A percentile compares a stretch with the other conserved stretches of the same genome.
Evolutionary conservation across 2,329 filamentous ascomycete species (phyloP).

Genomic region (Hypocrella siamensis): DNA sequence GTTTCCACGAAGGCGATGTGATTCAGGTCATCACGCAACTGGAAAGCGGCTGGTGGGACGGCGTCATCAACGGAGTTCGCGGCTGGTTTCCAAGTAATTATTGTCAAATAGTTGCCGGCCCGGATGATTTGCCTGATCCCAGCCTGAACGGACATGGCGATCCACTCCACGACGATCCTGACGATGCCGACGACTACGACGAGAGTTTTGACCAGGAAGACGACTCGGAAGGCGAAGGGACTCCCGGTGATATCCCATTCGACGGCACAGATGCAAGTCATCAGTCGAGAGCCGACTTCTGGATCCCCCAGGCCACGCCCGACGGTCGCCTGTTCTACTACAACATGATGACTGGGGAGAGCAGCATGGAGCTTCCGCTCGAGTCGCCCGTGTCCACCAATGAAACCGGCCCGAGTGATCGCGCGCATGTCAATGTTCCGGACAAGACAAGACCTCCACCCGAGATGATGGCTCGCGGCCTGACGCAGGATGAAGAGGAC

Average conservation of each 20-base stretch:
- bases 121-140: slow-evolving; percentile 54
- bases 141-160: slow-evolving; percentile 38
- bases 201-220: slow-evolving; percentile 52
- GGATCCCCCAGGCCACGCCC: slow-evolving; percentile 93
- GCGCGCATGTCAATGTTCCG: slow-evolving; percentile 75
- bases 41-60: slow-evolving; percentile 99
- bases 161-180: slow-evolving; percentile 45
- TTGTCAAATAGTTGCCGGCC: slow-evolving; percentile 68
- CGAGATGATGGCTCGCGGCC: slow-evolving; percentile 78
- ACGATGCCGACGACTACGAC: slow-evolving; percentile 50
- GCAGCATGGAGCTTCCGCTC: slow-evolving; percentile 83
- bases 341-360: slow-evolving; percentile 92
- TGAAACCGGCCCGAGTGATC: slow-evolving; percentile 76
- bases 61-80: slow-evolving; percentile 87
- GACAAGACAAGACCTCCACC: slow-evolving; percentile 80
- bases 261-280: slow-evolving; percentile 47
- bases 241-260: slow-evolving; percentile 43
- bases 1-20: slow-evolving; percentile 90
- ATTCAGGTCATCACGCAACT: slow-evolving; percentile 98
- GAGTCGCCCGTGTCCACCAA: slow-evolving; percentile 70
- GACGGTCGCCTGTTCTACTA: slow-evolving; percentile 94
- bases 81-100: slow-evolving; percentile 99
- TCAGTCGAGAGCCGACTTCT: slow-evolving; percentile 85
- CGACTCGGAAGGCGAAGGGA: slow-evolving; percentile 47
- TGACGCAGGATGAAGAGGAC: slow-evolving; percentile 73